These are phyloP conservation scores for Glycine soja DNA, from an alignment of 306 rosid species.

Conservation along the genomic window DNA sequence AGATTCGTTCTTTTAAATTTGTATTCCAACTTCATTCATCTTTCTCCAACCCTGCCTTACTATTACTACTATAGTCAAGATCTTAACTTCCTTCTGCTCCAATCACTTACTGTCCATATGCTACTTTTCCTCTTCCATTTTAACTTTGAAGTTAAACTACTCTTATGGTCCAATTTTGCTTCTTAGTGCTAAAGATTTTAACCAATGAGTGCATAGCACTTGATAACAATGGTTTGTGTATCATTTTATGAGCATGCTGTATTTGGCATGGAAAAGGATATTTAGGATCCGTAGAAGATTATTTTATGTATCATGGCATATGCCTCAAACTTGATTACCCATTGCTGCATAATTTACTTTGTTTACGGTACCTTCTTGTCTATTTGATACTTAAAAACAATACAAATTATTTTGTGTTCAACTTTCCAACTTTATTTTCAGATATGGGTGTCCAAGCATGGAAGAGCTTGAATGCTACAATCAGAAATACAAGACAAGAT, in stretches of 20 bases:
- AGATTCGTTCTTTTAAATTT: constrained; percentile 25
- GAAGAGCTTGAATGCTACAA: constrained; percentile 83
- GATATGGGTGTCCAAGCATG: constrained; percentile 91
- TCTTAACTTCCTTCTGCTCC: background rate
- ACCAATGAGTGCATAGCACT: background rate
- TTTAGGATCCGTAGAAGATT: background rate
- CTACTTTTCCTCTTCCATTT: constrained; percentile 13
- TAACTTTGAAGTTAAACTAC: constrained; percentile 2
- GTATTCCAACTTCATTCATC: constrained; percentile 15
- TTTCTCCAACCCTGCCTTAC: constrained; percentile 5
- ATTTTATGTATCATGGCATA: background rate
- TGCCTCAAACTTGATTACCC: constrained; percentile 14
- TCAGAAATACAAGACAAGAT: constrained; percentile 72
- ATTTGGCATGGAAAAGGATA: constrained; percentile 7
- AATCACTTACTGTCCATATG: constrained; percentile 6
- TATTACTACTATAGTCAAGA: background rate
- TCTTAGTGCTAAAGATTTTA: constrained; percentile 26
- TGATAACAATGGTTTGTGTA: constrained; percentile 25
- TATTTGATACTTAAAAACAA: constrained; percentile 4
- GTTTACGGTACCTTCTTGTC: background rate
- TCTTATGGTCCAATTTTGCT: constrained; percentile 12
- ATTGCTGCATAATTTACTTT: constrained; percentile 16
- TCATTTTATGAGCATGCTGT: constrained; percentile 19
- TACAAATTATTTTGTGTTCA: constrained; percentile 38
- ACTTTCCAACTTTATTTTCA: constrained; percentile 47